A percentile compares a stretch with the other conserved stretches of the same genome.
These are phyloP conservation scores for Aspergillus panamensis DNA, from an alignment of 495 filamentous ascomycete species.

Conservation along the genomic window DNA sequence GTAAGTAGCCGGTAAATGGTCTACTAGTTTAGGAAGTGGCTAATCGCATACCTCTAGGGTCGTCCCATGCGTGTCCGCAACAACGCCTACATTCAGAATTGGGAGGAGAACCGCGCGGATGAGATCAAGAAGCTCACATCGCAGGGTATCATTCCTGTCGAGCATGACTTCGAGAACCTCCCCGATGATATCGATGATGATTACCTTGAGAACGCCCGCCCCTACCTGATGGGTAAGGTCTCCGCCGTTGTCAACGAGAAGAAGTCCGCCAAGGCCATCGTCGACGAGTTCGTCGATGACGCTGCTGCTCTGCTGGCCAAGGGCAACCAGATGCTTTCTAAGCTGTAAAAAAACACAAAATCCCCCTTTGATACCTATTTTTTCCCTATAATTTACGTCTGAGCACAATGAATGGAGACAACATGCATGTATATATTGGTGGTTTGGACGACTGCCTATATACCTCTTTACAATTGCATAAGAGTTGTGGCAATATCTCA, in stretches of 20 bases:
- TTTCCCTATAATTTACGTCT: neutral
- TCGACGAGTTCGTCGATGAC: conserved; percentile 91
- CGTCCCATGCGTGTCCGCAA: conserved; percentile 89
- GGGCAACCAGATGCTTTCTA: conserved; percentile 62
- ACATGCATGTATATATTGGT: conserved; percentile 9
- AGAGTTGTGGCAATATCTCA: neutral
- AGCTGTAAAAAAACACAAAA: conserved; percentile 50
- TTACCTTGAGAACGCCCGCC: conserved; percentile 83
- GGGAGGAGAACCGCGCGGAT: conserved; percentile 82
- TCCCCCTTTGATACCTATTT: neutral
- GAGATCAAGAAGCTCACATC: conserved; percentile 90
- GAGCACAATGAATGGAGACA: conserved; percentile 3
- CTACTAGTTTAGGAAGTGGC: neutral
- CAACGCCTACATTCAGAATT: conserved; percentile 90
- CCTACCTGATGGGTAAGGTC: conserved; percentile 95
- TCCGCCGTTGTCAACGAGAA: conserved; percentile 90
- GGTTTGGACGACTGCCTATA: neutral
- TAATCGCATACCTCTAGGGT: conserved; percentile 49
- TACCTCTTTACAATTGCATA: neutral
- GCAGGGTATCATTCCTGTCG: conserved; percentile 88
- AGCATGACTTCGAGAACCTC: conserved; percentile 87
- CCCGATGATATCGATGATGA: conserved; percentile 70
- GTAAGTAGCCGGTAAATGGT: conserved; percentile 33
- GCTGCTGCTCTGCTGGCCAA: conserved; percentile 66
- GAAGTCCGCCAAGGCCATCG: conserved; percentile 86